These are phyloP conservation scores for Fraxinus baroniana DNA, from an alignment of 305 asterid genomes.

Conservation along the genomic window DNA sequence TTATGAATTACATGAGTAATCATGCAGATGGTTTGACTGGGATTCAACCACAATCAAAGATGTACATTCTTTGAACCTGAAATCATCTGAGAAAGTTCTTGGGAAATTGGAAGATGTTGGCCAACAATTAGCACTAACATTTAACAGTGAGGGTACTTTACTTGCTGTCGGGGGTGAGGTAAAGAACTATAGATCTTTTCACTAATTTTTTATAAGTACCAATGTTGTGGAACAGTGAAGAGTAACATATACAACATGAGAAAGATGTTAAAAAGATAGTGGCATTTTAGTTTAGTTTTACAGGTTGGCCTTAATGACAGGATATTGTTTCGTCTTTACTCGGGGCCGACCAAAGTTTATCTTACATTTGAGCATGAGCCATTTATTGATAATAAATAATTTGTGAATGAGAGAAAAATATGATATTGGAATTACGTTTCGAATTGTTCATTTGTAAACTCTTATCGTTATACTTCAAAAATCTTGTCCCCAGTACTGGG, in stretches of 20 bases:
- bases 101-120: conserved; percentile 74
- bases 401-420: background rate
- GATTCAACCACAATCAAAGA: conserved; percentile 31
- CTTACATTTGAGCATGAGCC: background rate
- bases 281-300: background rate
- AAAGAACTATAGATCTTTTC: conserved; percentile 30
- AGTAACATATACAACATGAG: conserved; percentile 14
- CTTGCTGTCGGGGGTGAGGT: conserved; percentile 97
- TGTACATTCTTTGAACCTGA: conserved; percentile 48
- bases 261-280: background rate
- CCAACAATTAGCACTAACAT: conserved; percentile 72
- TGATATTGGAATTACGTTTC: background rate
- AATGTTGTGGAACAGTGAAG: conserved; percentile 6
- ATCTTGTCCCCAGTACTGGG: background rate
- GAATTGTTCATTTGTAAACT: background rate
- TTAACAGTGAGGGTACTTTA: conserved; percentile 66
- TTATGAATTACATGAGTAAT: conserved; percentile 4
- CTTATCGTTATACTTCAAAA: background rate
- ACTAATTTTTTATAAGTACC: background rate
- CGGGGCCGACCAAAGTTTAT: background rate
- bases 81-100: conserved; percentile 61
- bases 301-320: background rate
- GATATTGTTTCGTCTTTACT: background rate
- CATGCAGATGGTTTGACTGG: conserved; percentile 82
- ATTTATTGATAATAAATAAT: background rate